Base-by-base conservation (phyloP, 2,329 filamentous ascomycete species). In the Metarhizium brunneum region DNA sequence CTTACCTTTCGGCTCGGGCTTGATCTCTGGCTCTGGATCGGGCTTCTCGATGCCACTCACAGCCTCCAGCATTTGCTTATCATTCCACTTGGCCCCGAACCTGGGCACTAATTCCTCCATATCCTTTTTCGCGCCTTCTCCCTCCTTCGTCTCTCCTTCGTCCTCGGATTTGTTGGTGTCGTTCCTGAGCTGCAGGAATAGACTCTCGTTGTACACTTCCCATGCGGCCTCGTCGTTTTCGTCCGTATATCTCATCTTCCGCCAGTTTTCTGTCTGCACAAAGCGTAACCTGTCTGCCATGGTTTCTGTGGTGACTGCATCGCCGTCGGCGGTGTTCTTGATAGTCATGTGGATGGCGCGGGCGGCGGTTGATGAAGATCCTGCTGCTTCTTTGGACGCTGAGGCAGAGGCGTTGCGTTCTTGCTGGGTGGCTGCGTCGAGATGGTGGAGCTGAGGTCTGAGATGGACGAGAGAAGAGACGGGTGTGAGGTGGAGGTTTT, bases 401-500 rank as follows among this genome's bases (percentile, higher is more conserved):
- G 67, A 62, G 53, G 66, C 65, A 68, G 73, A 65, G 40, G 73
- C 71, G 51, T 71, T 69, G 47, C 77, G 76, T 40, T 87, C 83
- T 55, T 89, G 80, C 64, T 96, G 90, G 50, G 86, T 78, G 49
- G 84, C 73, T 3, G 94, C 92, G 71, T 97, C 94, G 62, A 97
- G 79, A 72, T 97, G 91, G 71, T 96, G 90, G 58, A 95, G 87
- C 66, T 96, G 90, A 0, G 94, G 91, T 4, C 92, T 88, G 66
- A 99, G 84, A 67, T 95, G 90, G 47, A 95, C 88, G 48, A 96
- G 83, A 2, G 89, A 87, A 45, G 86, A 84, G 49, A 95, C 82
- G 29, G 88, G 88, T 1, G 90, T 95, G 43, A 97, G 83, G 72
- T 96, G 90, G 10, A 96, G 76, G 66, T 95, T 85, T 63, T 89